Conservation (phyloP, 768 basidiomycete species). For the Tulasnella sp. region DNA sequence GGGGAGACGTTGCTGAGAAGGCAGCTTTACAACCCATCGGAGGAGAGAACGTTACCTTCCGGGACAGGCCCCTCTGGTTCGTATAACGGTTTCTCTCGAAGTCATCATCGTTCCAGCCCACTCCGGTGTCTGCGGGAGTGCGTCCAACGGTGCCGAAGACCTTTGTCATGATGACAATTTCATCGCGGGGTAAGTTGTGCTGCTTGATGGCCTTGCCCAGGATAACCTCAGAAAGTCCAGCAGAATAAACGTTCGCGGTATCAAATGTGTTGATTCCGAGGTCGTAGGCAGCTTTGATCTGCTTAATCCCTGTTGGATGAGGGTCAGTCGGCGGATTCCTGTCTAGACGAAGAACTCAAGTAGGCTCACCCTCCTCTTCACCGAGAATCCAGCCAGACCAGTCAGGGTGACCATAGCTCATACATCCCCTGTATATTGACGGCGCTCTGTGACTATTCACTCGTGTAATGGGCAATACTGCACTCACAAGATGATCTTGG, state of each 20-base stretch:
- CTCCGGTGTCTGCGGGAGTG: constrained; percentile 28
- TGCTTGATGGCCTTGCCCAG: constrained; percentile 41
- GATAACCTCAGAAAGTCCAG: constrained; percentile 33
- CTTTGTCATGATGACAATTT: constrained; percentile 52
- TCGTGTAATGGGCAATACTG: constrained; percentile 26
- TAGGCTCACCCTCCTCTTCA: constrained; percentile 30
- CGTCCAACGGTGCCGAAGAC: constrained; percentile 23
- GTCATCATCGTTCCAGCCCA: constrained; percentile 16
- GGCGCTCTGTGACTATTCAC: background rate
- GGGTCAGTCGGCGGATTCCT: background rate
- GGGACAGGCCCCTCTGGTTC: constrained; percentile 49
- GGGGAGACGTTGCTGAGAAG: constrained; percentile 8
- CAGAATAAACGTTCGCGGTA: constrained; percentile 25
- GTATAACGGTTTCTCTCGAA: constrained; percentile 47
- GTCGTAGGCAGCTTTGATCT: constrained; percentile 31
- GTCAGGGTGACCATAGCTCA: constrained; percentile 13
- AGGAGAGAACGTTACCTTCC: constrained; percentile 43
- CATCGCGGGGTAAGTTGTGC: constrained; percentile 45
- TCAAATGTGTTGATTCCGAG: constrained; percentile 28
- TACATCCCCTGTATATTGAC: constrained; percentile 5
- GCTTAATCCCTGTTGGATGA: constrained; percentile 30
- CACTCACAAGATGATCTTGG: constrained; percentile 41
- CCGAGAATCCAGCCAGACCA: constrained; percentile 26
- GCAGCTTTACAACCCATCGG: background rate
- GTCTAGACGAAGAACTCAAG: background rate